phyloP scores from a whole-genome alignment of 2,329 filamentous ascomycete species.

The Pochonia chlamydosporia region DNA sequence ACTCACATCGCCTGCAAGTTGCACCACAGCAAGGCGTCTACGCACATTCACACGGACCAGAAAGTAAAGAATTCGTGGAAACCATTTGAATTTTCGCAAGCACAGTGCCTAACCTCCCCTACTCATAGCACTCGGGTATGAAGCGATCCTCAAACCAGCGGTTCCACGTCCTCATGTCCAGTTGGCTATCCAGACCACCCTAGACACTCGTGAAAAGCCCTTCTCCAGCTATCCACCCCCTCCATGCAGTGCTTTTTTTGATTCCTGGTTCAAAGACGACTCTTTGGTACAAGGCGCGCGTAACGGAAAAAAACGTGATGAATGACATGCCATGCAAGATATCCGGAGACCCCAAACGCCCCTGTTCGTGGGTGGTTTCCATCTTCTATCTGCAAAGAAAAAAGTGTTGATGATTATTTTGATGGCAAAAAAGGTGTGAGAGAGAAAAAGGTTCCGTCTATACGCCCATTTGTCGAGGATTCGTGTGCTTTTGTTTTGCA shows the following conservation, averaged over 20 bases:
- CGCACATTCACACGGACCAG: slow-evolving; percentile 1
- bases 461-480: slow-evolving; percentile 41
- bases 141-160: slow-evolving; percentile 58
- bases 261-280: slow-evolving; percentile 34
- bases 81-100: slow-evolving; percentile 54
- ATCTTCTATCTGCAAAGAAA: slow-evolving; percentile 65
- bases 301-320: slow-evolving; percentile 39
- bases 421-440: background rate
- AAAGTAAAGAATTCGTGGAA: slow-evolving; percentile 36
- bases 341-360: slow-evolving; percentile 76
- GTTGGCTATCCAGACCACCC: slow-evolving; percentile 28
- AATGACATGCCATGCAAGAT: slow-evolving; percentile 64
- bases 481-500: slow-evolving; percentile 51
- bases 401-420: slow-evolving; percentile 1
- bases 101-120: slow-evolving; percentile 43
- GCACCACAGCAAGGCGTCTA: background rate
- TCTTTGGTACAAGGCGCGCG: slow-evolving; percentile 39
- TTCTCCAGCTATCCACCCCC: slow-evolving; percentile 54
- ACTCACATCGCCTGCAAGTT: background rate
- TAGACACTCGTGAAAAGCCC: slow-evolving; percentile 52
- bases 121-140: slow-evolving; percentile 50
- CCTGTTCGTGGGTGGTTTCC: slow-evolving; percentile 53
- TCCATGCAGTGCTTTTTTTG: slow-evolving; percentile 43
- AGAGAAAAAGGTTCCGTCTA: slow-evolving; percentile 33
- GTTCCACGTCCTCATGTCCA: slow-evolving; percentile 56